A percentile compares a stretch with the other conserved stretches of the same genome.
phyloP scores from a whole-genome alignment of 1,284 basidiomycete genomes.

The Bondarzewia mesenterica region DNA sequence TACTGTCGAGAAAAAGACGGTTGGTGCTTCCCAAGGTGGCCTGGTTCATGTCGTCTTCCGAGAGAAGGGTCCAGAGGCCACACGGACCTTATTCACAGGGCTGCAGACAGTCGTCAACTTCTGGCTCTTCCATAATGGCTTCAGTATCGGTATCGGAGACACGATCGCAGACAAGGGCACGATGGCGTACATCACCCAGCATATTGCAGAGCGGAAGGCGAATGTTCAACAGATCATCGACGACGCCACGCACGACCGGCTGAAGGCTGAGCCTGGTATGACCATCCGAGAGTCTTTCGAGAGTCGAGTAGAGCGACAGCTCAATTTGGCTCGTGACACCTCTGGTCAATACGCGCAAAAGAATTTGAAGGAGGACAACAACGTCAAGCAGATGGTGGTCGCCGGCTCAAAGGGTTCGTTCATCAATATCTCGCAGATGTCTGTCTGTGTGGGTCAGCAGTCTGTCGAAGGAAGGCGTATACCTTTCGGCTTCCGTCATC shows the following conservation, averaged over 20 bases:
- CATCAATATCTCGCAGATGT: slow-evolving; percentile 99
- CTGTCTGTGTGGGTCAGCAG: slow-evolving; percentile 98
- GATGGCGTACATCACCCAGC: slow-evolving; percentile 81
- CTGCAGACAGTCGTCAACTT: slow-evolving; percentile 95
- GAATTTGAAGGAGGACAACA: slow-evolving; percentile 96
- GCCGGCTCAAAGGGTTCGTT: slow-evolving; percentile 98
- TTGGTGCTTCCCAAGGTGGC: slow-evolving; percentile 92
- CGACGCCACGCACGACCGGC: slow-evolving; percentile 73
- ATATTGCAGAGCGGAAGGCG: slow-evolving; percentile 77
- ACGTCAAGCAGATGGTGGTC: slow-evolving; percentile 99
- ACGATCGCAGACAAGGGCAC: slow-evolving; percentile 91
- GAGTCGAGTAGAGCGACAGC: slow-evolving; percentile 82
- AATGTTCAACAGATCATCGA: slow-evolving; percentile 69
- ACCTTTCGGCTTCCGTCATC: slow-evolving; percentile 96
- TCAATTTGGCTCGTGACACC: slow-evolving; percentile 94
- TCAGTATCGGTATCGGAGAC: slow-evolving; percentile 98
- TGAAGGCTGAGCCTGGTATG: slow-evolving; percentile 93
- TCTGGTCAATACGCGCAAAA: slow-evolving; percentile 95
- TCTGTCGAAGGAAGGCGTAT: slow-evolving; percentile 97
- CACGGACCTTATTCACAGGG: slow-evolving; percentile 89
- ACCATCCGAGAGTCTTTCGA: slow-evolving; percentile 99
- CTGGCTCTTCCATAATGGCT: slow-evolving; percentile 98
- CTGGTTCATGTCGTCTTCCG: slow-evolving; percentile 96
- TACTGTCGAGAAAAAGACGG: slow-evolving; percentile 96
- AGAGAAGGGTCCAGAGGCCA: slow-evolving; percentile 92